Percentiles rank a stretch among this genome's conserved stretches.
Evolutionary conservation across 371 early-diverging fungal species (phyloP).

Genomic region (Mortierella sp.): DNA sequence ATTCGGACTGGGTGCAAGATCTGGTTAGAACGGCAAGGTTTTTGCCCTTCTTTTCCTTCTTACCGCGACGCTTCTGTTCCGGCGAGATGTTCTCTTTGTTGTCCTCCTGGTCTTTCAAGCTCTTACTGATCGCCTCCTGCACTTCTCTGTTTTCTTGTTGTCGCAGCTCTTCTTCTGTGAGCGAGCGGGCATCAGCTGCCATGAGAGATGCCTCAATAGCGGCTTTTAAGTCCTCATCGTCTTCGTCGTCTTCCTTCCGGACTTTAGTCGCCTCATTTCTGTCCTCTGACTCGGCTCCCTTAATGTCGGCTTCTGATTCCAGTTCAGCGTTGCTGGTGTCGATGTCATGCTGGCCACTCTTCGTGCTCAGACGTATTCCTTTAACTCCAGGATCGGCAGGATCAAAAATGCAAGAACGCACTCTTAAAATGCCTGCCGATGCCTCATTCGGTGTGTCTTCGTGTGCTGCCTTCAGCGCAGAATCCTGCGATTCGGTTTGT

Average conservation of each 20-base stretch:
- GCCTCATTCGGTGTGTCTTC: too few relatives aligned
- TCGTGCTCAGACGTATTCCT: neutral
- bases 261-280: too few relatives aligned
- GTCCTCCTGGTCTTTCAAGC: conserved; percentile 34
- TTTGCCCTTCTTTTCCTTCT: conserved; percentile 16
- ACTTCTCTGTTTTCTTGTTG: conserved; percentile 27
- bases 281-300: too few relatives aligned
- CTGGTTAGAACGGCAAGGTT: neutral
- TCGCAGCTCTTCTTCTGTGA: conserved; percentile 16
- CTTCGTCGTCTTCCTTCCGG: conserved; percentile 13
- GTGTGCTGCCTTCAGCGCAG: neutral
- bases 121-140: conserved; percentile 34
- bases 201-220: conserved; percentile 19
- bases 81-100: conserved; percentile 52
- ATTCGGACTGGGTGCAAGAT: too few relatives aligned
- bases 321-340: neutral
- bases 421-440: too few relatives aligned
- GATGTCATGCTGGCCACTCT: neutral
- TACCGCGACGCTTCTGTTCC: conserved; percentile 11
- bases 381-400: neutral
- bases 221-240: conserved; percentile 18
- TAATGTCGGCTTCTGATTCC: too few relatives aligned
- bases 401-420: too few relatives aligned
- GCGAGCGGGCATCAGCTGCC: neutral
- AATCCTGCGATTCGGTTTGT: conserved; percentile 24